Evolutionary conservation across 495 filamentous ascomycete genomes (phyloP), one percentile per base, ranked within the genome.

Genomic region (Trichoderma gamsii): DNA sequence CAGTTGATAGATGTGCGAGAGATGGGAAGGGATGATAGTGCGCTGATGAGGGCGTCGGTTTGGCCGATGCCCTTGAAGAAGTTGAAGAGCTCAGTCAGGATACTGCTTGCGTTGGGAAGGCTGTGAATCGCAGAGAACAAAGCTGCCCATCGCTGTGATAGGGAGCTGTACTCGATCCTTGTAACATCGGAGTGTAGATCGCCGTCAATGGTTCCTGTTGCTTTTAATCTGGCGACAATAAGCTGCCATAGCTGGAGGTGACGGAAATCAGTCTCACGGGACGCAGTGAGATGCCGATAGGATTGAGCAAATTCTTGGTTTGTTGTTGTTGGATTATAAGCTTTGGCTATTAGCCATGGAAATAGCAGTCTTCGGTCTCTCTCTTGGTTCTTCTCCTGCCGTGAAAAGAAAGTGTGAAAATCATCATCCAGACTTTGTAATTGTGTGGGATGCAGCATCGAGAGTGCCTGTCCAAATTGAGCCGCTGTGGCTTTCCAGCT

Each of bases 241-340:
- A 61, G 11, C 25, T 61, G 56, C 56, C 56, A 61, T 12, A 61
- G 56, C 27, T 61, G 56, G 23, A 32, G 12, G 23, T 27, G 25
- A 6, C 23, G 23, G 11, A 61, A 25, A 18, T 32, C 8, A 32
- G 32, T 61, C 16, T 9, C 23, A 61, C n/a, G 56, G 16, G 56
- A 61, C 9, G 11, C 56, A 15, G 27, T 12, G 23, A 29, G 6
- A 27, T 61, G 23, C 16, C 27, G 56, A 18, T 61, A 61, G 32
- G 56, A 61, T 61, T 61, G 25, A 25, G 15, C 4, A 18, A 61
- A 29, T 13, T 61, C 56, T 61, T 61, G 23, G 56, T 61, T 61
- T 16, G 25, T 61, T 32, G 25, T 21, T 12, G 8, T 32, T 23
- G 56, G 12, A n/a, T 61, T 32, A 8, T 61, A 61, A 15, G 56